Evolutionary conservation across 2,329 filamentous ascomycete genomes (phyloP).

Genomic region (Fusarium multiceps): DNA sequence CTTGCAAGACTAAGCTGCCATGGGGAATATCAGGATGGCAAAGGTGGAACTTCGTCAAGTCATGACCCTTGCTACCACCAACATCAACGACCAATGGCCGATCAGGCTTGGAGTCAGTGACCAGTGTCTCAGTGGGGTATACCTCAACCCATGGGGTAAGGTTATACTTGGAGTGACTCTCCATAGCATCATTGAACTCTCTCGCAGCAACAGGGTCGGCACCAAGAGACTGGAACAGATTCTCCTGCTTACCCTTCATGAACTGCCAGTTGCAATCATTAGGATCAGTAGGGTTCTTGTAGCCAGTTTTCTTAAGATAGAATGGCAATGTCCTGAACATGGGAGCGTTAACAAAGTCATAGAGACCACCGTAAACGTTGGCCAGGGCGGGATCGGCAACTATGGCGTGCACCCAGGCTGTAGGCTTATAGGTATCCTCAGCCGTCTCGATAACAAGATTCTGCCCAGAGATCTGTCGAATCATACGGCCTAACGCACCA

Average conservation of each 20-base stretch:
- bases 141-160: conserved; percentile 53
- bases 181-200: conserved; percentile 53
- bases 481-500: conserved; percentile 45
- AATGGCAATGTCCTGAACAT: conserved; percentile 49
- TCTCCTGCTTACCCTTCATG: conserved; percentile 42
- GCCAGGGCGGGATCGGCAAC: conserved; percentile 46
- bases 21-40: conserved; percentile 43
- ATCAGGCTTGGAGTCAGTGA: conserved; percentile 44
- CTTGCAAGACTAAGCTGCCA: conserved; percentile 50
- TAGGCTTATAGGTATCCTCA: conserved; percentile 50
- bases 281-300: conserved; percentile 50
- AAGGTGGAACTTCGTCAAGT: conserved; percentile 50
- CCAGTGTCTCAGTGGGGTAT: conserved; percentile 48
- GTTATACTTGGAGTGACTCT: conserved; percentile 54
- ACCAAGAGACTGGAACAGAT: conserved; percentile 50
- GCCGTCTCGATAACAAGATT: conserved; percentile 50
- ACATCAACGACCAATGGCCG: conserved; percentile 50
- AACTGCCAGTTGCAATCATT: conserved; percentile 51
- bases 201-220: conserved; percentile 45
- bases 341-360: conserved; percentile 48
- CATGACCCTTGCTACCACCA: conserved; percentile 53
- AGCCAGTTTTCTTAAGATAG: conserved; percentile 49
- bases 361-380: conserved; percentile 50
- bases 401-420: conserved; percentile 49
- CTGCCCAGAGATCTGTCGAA: conserved; percentile 52